Evolutionary conservation across 441 rosid species (phyloP).

Genomic region (Corymbia citriodora): DNA sequence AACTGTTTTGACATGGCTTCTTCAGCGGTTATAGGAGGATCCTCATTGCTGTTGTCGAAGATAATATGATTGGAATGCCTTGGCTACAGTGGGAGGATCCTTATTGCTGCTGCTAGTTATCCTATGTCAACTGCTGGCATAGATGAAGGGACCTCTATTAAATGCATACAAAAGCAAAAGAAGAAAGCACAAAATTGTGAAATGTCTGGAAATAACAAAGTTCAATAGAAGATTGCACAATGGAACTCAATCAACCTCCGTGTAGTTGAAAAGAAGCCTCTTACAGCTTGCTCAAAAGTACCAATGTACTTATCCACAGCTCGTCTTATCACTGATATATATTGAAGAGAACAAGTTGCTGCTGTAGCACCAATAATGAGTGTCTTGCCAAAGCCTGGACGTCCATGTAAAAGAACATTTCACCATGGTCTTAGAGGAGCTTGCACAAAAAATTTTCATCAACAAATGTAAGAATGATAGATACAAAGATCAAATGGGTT

Average conservation of each 20-base stretch:
- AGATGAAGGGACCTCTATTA: background rate
- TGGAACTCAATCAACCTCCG: background rate
- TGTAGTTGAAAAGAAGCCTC: slow-evolving; percentile 11
- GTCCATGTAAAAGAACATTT: slow-evolving; percentile 92
- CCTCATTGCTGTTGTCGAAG: background rate
- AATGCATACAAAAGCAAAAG: background rate
- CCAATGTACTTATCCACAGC: slow-evolving; percentile 90
- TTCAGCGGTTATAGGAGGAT: background rate
- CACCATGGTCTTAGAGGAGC: slow-evolving; percentile 83
- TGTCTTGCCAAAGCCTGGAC: slow-evolving; percentile 98
- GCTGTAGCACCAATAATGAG: slow-evolving; percentile 97
- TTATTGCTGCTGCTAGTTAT: too few relatives aligned
- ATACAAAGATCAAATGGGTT: background rate
- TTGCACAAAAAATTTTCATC: slow-evolving; percentile 9
- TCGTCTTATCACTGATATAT: slow-evolving; percentile 97
- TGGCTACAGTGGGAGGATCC: too few relatives aligned
- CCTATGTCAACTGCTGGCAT: too few relatives aligned
- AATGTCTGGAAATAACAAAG: background rate
- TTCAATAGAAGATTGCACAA: background rate
- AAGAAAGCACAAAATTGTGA: background rate
- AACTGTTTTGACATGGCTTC: background rate
- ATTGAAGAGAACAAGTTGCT: slow-evolving; percentile 78
- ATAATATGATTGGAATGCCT: too few relatives aligned
- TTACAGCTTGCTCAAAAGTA: slow-evolving; percentile 99
- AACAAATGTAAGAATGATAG: too few relatives aligned